Evolutionary conservation across 2,329 filamentous ascomycete species (phyloP).

Genomic region (Botryosphaeria dothidea): DNA sequence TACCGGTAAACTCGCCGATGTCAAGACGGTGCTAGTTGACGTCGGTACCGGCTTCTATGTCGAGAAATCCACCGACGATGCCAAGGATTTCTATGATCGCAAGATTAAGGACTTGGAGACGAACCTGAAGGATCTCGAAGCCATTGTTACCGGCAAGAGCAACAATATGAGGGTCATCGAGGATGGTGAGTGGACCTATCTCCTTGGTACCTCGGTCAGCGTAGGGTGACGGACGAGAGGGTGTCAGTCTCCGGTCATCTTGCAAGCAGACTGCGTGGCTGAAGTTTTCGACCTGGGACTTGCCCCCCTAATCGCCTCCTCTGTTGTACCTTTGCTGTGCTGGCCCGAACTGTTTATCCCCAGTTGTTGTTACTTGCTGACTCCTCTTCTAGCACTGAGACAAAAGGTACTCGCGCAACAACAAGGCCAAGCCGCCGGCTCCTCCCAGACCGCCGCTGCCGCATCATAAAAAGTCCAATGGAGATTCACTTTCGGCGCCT

Average conservation of each 20-base stretch:
- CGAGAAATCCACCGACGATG: constrained; percentile 72
- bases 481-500: too few species aligned
- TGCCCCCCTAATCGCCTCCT: too few species aligned
- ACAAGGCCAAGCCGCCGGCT: constrained; percentile 10
- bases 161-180: constrained; percentile 84
- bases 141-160: constrained; percentile 73
- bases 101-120: constrained; percentile 67
- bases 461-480: background rate
- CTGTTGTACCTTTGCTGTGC: too few species aligned
- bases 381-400: constrained; percentile 11
- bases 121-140: constrained; percentile 68
- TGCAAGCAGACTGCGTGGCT: too few species aligned
- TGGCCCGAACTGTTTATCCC: too few species aligned
- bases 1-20: constrained; percentile 68
- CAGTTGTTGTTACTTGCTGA: background rate
- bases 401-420: constrained; percentile 19
- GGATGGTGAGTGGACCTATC: constrained; percentile 54
- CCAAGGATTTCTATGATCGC: constrained; percentile 65
- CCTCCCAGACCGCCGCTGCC: background rate
- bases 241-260: too few species aligned
- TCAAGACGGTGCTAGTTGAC: constrained; percentile 65
- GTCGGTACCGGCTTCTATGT: constrained; percentile 93
- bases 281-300: too few species aligned
- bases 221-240: background rate
- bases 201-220: background rate